phyloP scores from a whole-genome alignment of 2,329 filamentous ascomycete species.

The Lizonia empirigonia region DNA sequence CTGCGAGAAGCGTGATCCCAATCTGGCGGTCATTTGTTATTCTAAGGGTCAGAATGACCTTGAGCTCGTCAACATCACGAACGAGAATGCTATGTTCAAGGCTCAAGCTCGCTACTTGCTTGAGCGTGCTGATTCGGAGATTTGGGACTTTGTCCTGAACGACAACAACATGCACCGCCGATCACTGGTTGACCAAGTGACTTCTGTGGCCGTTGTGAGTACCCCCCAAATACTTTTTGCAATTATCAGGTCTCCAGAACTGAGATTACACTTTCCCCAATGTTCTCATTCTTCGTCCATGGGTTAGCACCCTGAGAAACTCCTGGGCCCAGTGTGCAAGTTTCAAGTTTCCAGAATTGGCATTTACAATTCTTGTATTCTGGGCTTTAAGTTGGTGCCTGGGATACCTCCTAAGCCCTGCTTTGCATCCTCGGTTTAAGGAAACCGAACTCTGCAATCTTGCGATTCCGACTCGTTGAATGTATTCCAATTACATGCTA shows the following conservation, averaged over 20 bases:
- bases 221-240: background rate
- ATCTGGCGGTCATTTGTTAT: constrained; percentile 93
- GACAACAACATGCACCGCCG: constrained; percentile 95
- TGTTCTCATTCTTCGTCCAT: no score
- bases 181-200: constrained; percentile 94
- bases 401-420: background rate
- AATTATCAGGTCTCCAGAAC: background rate
- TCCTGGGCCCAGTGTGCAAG: background rate
- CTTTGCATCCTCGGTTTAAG: background rate
- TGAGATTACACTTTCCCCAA: background rate
- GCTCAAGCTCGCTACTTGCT: constrained; percentile 95
- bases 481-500: background rate
- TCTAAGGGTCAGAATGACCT: constrained; percentile 96
- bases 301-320: background rate
- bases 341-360: background rate
- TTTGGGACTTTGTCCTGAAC: constrained; percentile 94
- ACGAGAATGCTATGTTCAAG: constrained; percentile 99
- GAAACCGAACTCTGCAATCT: background rate
- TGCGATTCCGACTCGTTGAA: background rate
- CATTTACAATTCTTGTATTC: no score
- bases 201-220: constrained; percentile 77
- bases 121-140: constrained; percentile 84
- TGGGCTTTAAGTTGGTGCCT: background rate
- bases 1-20: constrained; percentile 97
- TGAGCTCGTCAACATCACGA: constrained; percentile 96